These are phyloP conservation scores for Alternaria burnsii DNA, from an alignment of 2,329 filamentous ascomycete species.

Conservation along the genomic window DNA sequence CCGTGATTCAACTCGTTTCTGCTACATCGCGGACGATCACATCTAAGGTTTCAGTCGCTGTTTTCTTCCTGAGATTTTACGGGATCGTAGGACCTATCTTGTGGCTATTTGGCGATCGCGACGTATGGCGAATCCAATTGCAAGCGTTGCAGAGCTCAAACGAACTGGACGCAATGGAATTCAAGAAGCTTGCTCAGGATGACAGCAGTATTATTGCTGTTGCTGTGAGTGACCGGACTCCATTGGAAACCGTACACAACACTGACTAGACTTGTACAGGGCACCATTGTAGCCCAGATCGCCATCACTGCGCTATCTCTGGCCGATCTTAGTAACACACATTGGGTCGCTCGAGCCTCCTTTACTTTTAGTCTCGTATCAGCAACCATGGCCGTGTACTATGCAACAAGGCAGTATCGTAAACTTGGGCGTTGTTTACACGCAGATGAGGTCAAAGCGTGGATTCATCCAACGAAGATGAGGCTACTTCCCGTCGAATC, in stretches of 20 bases:
- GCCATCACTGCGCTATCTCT: slow-evolving; percentile 8
- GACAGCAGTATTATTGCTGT: slow-evolving; percentile 8
- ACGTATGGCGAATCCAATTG: no score
- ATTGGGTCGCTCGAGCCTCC: not conserved
- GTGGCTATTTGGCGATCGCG: no score
- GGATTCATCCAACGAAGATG: not conserved
- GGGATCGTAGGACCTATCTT: no score
- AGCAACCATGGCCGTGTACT: not conserved
- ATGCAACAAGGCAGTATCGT: slow-evolving; percentile 6
- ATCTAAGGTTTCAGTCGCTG: no score
- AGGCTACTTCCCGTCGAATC: rapidly evolving
- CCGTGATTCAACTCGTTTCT: no score
- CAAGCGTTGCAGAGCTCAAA: no score
- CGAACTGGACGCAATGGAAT: not conserved
- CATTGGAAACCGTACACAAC: rapidly evolving
- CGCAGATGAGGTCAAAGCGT: not conserved
- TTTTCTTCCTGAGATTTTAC: rapidly evolving
- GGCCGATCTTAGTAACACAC: not conserved
- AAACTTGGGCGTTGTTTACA: not conserved
- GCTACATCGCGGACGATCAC: no score
- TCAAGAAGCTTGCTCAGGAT: not conserved
- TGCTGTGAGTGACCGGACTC: not conserved
- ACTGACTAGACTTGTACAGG: not conserved
- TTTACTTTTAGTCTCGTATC: not conserved
- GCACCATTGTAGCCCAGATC: slow-evolving; percentile 4